A percentile compares a stretch with the other conserved stretches of the same genome.
These are phyloP conservation scores for Cutaneotrichosporon mucoides DNA, from an alignment of 1,284 basidiomycete genomes.

Conservation along the genomic window DNA sequence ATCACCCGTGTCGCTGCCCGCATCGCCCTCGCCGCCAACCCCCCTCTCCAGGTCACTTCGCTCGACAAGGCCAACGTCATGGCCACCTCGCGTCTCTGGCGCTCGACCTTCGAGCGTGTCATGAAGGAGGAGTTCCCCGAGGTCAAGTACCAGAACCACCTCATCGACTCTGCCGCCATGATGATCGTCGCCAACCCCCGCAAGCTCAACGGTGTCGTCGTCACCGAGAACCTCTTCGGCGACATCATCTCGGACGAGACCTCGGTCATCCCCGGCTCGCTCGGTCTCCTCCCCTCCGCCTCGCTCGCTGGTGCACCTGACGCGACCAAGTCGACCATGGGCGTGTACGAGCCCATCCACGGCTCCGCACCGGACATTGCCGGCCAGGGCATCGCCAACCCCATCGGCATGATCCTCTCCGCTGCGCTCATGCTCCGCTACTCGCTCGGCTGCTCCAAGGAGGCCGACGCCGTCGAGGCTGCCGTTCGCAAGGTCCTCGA, in stretches of 20 bases:
- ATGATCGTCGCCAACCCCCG: slow-evolving; percentile 85
- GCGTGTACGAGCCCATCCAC: slow-evolving; percentile 75
- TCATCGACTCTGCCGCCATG: slow-evolving; percentile 97
- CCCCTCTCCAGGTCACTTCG: slow-evolving; percentile 84
- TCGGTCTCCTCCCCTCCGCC: slow-evolving; percentile 92
- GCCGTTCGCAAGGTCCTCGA: slow-evolving; percentile 90
- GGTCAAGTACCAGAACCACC: slow-evolving; percentile 76
- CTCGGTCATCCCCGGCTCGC: slow-evolving; percentile 95
- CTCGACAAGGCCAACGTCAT: slow-evolving; percentile 99
- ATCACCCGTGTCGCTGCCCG: slow-evolving; percentile 95
- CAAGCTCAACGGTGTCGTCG: slow-evolving; percentile 91
- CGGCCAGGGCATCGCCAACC: slow-evolving; percentile 81
- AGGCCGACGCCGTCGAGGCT: slow-evolving; percentile 74
- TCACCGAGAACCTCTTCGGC: slow-evolving; percentile 94
- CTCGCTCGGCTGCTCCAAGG: slow-evolving; percentile 36
- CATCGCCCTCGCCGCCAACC: slow-evolving; percentile 77
- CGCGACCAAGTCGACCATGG: slow-evolving; percentile 64
- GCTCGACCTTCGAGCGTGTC: slow-evolving; percentile 81
- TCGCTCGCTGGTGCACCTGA: slow-evolving; percentile 78
- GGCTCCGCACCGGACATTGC: slow-evolving; percentile 91
- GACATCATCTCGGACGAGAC: slow-evolving; percentile 96
- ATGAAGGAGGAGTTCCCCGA: slow-evolving; percentile 80
- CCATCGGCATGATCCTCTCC: slow-evolving; percentile 87
- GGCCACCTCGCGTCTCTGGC: slow-evolving; percentile 90
- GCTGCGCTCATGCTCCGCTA: slow-evolving; percentile 76